Conservation (phyloP, 2,329 filamentous ascomycete genomes). For the Phyllosticta paracitricarpa region DNA sequence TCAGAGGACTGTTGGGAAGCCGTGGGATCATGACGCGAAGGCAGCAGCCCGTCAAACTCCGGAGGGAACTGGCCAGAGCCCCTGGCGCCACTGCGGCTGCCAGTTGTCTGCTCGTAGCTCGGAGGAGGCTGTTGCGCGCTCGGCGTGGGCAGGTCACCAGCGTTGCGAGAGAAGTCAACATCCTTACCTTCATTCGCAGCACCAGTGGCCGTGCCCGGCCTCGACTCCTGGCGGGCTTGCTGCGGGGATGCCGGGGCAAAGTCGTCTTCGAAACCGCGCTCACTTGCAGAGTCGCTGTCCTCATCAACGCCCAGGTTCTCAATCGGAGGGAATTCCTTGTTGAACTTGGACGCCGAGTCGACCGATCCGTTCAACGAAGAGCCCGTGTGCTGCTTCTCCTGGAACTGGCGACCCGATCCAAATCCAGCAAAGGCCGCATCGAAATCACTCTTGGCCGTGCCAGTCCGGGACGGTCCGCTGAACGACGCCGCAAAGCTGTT, state of each 20-base stretch:
- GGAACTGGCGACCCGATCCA: slow-evolving; percentile 41
- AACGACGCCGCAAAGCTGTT: slow-evolving; percentile 30
- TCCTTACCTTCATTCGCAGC: slow-evolving; percentile 9
- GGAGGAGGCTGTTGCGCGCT: slow-evolving; percentile 51
- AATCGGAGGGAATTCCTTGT: slow-evolving; percentile 85
- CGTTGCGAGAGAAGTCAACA: slow-evolving; percentile 23
- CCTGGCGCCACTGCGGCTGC: slow-evolving; percentile 19
- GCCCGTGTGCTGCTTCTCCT: slow-evolving; percentile 30
- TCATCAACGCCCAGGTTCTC: slow-evolving; percentile 74
- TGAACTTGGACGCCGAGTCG: slow-evolving; percentile 41
- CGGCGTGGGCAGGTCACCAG: slow-evolving; percentile 38
- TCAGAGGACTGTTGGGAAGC: slow-evolving; percentile 24
- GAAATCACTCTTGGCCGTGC: slow-evolving; percentile 62
- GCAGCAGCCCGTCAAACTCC: slow-evolving; percentile 47
- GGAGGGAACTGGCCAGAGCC: slow-evolving; percentile 39
- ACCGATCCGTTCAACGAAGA: slow-evolving; percentile 21
- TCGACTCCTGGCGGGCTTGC: slow-evolving; percentile 22
- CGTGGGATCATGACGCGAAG: slow-evolving; percentile 44
- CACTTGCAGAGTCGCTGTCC: slow-evolving; percentile 62
- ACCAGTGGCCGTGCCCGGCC: slow-evolving; percentile 16
- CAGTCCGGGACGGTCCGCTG: slow-evolving; percentile 25
- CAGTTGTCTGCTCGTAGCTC: slow-evolving; percentile 40
- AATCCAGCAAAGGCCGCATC: slow-evolving; percentile 79
- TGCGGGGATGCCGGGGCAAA: slow-evolving; percentile 57
- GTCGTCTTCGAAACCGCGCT: slow-evolving; percentile 81